Base-by-base conservation (phyloP, 495 filamentous ascomycete species). In the Hypoxylon trugodes region DNA sequence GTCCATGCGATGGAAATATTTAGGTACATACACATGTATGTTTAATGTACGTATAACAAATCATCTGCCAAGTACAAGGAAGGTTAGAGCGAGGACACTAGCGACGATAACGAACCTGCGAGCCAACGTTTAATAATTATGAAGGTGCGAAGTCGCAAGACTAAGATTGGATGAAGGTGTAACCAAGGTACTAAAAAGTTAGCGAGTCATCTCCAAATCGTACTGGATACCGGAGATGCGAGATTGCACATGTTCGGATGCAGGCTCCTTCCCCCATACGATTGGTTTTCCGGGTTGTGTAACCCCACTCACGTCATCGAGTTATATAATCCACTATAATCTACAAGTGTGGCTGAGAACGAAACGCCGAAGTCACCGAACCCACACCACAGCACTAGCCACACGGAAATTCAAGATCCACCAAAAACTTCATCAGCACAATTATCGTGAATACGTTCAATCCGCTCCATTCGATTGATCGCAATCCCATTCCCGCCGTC, bases 1-100 rank as follows among this genome's bases (percentile, higher is more conserved):
- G 64, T 67, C 64, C 64, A 67, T 42, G 38, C 64, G 64, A 58
- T 28, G 16, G 15, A 33, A n/a, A n/a, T n/a, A n/a, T n/a, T n/a
- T n/a, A n/a, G n/a, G n/a, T n/a, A n/a, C n/a, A n/a, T n/a, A n/a
- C n/a, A n/a, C n/a, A n/a, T n/a, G n/a, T n/a, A n/a, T n/a, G n/a
- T n/a, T n/a, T n/a, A n/a, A n/a, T n/a, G n/a, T n/a, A n/a, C n/a
- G n/a, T n/a, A n/a, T n/a, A 6, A 43, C 26, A 6, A 15, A 13
- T 7, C 26, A 36, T 12, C 38, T 45, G 24, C 13, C 9, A 28
- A 18, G 8, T 21, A 40, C 9, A 55, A 5, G 26, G 16, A 16
- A 22, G 22, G 10, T 43, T 36, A 10, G 25, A 54, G 50, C 50
- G 8, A n/a, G n/a, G n/a, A n/a, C n/a, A n/a, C n/a, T n/a, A n/a